Base-by-base conservation (phyloP, 805 yeast species). In the Saturnispora galanensis region DNA sequence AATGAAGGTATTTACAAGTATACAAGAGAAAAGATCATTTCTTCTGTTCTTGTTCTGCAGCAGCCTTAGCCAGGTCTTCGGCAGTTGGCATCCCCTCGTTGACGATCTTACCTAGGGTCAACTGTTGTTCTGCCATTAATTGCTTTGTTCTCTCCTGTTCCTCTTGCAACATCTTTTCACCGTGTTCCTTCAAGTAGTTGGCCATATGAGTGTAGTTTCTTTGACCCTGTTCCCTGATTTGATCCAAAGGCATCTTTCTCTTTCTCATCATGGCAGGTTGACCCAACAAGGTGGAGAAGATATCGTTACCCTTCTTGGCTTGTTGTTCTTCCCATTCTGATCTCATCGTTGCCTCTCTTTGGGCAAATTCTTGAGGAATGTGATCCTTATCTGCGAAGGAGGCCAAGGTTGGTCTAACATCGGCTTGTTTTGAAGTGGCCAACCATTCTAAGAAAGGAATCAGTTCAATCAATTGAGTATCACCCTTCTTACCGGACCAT, bases 381-480 rank as follows among this genome's bases (percentile, higher is more conserved):
- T 80, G 64, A 45, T 69, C 62, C 59, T 79, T 79, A 59, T 79
- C 84, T 31, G 71, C 63, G 67, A 80, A 93, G 7, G 95, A 76
- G 51, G 73, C 70, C 54, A 94, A 69, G 31, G 88, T 76, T 30
- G 95, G 95, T 67, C 97, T 84, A 45, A 93, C 93, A 64, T 93
- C 98, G 63, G 76, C 76, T 55, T 84, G 71, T 30, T 63, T 67
- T 64, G 87, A 95, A 12, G 95, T 84, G 12, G 96, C 97, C 49
- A 93, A 67, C 68, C 85, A 93, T 68, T 93, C 99, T 54, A 93
- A 76, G 68, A 93, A 81, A 47, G 97, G 97, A 58, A 93, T 87
- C 66, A 89, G 68, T 56, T 73, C 73, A 53, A 93, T 71, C 57
- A 93, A 74, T 46, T 73, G 71, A 63, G 90, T 96, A 59, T 85